A percentile compares a stretch with the other conserved stretches of the same genome.
These are phyloP conservation scores for Naganishia onofrii DNA, from an alignment of 768 basidiomycete genomes.

Conservation along the genomic window DNA sequence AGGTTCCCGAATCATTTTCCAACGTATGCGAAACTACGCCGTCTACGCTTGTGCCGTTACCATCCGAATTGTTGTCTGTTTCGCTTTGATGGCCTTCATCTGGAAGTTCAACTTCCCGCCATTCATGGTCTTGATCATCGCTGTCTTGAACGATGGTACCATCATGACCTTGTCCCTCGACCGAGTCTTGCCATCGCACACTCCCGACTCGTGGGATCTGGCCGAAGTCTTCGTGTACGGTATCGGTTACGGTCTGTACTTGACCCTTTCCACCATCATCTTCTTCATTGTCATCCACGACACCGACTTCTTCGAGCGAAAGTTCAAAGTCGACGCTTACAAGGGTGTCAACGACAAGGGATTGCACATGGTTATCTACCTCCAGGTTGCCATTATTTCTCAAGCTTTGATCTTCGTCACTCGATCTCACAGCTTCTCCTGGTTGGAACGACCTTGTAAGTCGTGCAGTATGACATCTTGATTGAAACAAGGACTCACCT, in stretches of 20 bases:
- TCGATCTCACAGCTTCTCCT: conserved; percentile 65
- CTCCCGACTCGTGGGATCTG: conserved; percentile 93
- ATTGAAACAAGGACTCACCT: neutral
- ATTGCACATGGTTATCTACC: conserved; percentile 85
- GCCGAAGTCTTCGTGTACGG: conserved; percentile 95
- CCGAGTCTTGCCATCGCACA: conserved; percentile 86
- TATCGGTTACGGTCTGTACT: conserved; percentile 89
- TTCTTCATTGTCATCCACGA: conserved; percentile 80
- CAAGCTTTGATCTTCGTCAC: conserved; percentile 97
- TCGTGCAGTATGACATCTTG: neutral
- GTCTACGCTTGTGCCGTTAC: conserved; percentile 59
- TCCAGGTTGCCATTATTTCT: conserved; percentile 97
- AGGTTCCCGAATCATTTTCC: conserved; percentile 98
- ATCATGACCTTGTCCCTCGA: conserved; percentile 95
- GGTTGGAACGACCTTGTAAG: conserved; percentile 48
- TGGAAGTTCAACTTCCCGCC: conserved; percentile 99
- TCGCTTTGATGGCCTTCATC: conserved; percentile 88
- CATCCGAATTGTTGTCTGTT: conserved; percentile 90
- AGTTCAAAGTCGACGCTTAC: conserved; percentile 69
- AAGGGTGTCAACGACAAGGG: conserved; percentile 62
- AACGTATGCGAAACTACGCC: conserved; percentile 98
- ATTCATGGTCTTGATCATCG: conserved; percentile 98
- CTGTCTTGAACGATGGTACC: conserved; percentile 93
- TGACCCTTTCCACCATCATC: conserved; percentile 80
- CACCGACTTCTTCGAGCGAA: conserved; percentile 83